Evolutionary conservation across 192 early-diverging fungal genomes (phyloP).

Genomic region (Coemansia brasiliensis): DNA sequence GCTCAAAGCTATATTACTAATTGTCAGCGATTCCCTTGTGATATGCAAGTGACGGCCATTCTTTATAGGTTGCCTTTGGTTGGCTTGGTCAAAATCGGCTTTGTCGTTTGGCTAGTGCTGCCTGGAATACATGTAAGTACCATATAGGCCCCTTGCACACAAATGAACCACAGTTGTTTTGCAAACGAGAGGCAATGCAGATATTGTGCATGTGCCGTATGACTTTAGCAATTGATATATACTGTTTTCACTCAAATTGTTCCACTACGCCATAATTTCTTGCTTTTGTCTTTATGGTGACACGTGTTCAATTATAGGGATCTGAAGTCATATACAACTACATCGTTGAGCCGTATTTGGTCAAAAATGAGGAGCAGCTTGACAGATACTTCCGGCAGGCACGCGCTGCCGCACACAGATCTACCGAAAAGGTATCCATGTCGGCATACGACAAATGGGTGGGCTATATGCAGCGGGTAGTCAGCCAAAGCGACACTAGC

Average conservation of each 20-base stretch:
- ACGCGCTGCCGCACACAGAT: conserved; percentile 39
- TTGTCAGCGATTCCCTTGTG: background rate
- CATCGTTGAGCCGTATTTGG: conserved; percentile 51
- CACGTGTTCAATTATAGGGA: conserved; percentile 24
- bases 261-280: background rate
- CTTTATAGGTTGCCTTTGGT: conserved; percentile 52
- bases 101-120: conserved; percentile 53
- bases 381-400: conserved; percentile 48
- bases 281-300: background rate
- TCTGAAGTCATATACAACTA: conserved; percentile 49
- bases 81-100: conserved; percentile 44
- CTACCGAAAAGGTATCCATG: conserved; percentile 38
- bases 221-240: conserved; percentile 1
- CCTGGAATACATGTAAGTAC: conserved; percentile 53
- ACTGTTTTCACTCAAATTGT: background rate
- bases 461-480: conserved; percentile 43
- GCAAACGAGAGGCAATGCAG: background rate
- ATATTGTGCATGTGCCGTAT: conserved; percentile 10
- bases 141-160: background rate
- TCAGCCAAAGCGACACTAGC: conserved; percentile 19
- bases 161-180: background rate
- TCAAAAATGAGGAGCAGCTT: conserved; percentile 35
- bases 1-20: background rate
- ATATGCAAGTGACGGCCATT: background rate
- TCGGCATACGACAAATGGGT: conserved; percentile 49